Conservation (phyloP, 805 yeast species). For the Teunomyces panamensis region DNA sequence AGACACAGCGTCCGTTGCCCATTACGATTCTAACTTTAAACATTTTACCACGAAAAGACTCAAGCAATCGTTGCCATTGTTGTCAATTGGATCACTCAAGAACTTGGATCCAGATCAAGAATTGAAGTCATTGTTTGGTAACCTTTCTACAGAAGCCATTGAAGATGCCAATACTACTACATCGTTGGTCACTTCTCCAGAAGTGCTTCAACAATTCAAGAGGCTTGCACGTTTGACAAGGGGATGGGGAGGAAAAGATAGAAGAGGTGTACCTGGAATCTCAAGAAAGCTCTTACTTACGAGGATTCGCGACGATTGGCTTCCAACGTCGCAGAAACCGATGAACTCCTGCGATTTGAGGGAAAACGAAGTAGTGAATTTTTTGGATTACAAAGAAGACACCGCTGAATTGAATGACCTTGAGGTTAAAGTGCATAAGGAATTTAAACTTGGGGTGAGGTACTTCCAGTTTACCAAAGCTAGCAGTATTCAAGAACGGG, state of each 20-base stretch:
- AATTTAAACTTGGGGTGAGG: constrained; percentile 41
- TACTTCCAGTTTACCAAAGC: constrained; percentile 56
- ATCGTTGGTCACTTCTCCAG: constrained; percentile 66
- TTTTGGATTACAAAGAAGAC: constrained; percentile 34
- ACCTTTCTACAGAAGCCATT: constrained; percentile 60
- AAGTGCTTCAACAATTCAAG: constrained; percentile 61
- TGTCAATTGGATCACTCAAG: constrained; percentile 44
- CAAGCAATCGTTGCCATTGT: constrained; percentile 33
- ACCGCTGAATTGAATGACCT: constrained; percentile 24
- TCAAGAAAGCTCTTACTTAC: constrained; percentile 64
- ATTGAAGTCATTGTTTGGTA: constrained; percentile 67
- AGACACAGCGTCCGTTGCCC: constrained; percentile 29
- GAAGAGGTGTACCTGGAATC: constrained; percentile 71
- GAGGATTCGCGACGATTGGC: constrained; percentile 75
- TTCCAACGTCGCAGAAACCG: constrained; percentile 65
- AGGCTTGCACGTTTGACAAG: constrained; percentile 55
- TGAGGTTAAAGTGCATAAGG: constrained; percentile 30
- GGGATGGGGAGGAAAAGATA: constrained; percentile 85
- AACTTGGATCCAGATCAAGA: constrained; percentile 77
- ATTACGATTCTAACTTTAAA: constrained; percentile 43
- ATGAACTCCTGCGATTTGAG: constrained; percentile 56
- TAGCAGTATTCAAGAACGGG: constrained; percentile 24
- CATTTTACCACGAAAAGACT: constrained; percentile 48
- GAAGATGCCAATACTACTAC: constrained; percentile 78
- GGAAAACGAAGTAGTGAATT: constrained; percentile 34